Evolutionary conservation across 2,329 filamentous ascomycete species (phyloP), one percentile per base, ranked within the genome.

Genomic region (Fusarium sp.): DNA sequence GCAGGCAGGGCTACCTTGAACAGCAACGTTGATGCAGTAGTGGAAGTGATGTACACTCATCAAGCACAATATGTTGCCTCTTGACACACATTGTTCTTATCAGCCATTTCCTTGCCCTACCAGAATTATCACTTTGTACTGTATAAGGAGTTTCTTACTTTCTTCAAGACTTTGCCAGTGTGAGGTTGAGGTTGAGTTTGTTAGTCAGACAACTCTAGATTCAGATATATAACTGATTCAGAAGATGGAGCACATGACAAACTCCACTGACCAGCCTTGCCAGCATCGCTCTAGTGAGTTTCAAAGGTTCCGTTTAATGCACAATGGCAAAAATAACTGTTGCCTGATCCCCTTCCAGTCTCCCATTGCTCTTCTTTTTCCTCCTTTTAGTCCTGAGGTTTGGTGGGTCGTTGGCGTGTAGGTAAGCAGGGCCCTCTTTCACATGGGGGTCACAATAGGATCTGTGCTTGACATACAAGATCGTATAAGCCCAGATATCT

Each of bases 381-480:
- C 67, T 57, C 32, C 67, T 56, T 68, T 57, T 68, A 18, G 35
- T 13, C 35, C 48, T 42, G 27, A 35, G 50, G 18, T 46, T 33
- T 41, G 46, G 68, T 69, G 68, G 68, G 58, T 52, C 64, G 32
- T 57, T 20, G 23, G 67, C 42, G 53, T 53, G 53, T 64, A 57
- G 62, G 46, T 64, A 65, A 58, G 60, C 55, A 42, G 35, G 62
- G 52, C 41, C 27, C 41, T 70, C 38, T 52, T 44, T 70, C 68
- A 52, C 58, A 69, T 64, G 68, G 40, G 56, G 63, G 42, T 46
- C n/a, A 42, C 42, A 17, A 54, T 48, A 42, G 62, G 58, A 61
- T 71, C 52, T 67, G 53, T 49, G 45, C 54, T 67, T 46, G n/a
- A 52, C 54, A 53, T 62, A 52, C 62, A 52, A 35, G 38, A 55